Percentiles rank a stretch among this genome's conserved stretches.
Evolutionary conservation across 495 filamentous ascomycete species (phyloP).

Genomic region (Penicillium nucicola): DNA sequence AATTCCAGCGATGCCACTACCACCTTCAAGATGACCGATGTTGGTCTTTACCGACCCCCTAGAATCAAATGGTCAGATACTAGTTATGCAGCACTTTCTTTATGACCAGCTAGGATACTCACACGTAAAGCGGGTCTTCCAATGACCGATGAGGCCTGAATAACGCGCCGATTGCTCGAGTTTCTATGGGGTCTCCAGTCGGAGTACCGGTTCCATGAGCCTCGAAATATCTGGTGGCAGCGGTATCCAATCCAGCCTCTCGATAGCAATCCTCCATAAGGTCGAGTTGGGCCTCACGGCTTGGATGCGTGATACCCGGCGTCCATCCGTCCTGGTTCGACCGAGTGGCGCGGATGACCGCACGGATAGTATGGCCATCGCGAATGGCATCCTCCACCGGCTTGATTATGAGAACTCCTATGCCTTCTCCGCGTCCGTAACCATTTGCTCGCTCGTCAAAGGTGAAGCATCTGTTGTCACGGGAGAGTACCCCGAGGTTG

Average conservation of each 20-base stretch:
- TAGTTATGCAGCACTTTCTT: too few species aligned
- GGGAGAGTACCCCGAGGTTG: constrained; percentile 26
- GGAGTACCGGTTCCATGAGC: constrained; percentile 47
- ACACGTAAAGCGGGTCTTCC: constrained; percentile 15
- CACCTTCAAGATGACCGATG: constrained; percentile 44
- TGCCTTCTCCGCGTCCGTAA: constrained; percentile 43
- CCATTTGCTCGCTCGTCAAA: constrained; percentile 42
- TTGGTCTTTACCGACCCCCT: constrained; percentile 38
- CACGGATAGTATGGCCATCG: constrained; percentile 42
- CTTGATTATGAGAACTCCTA: constrained; percentile 39
- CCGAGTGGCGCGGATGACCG: constrained; percentile 26
- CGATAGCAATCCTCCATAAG: constrained; percentile 41
- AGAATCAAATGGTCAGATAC: too few species aligned
- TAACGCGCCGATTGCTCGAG: constrained; percentile 41
- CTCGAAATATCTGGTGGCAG: constrained; percentile 40
- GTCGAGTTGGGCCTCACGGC: constrained; percentile 25
- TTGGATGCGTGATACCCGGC: constrained; percentile 40
- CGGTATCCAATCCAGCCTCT: constrained; percentile 25
- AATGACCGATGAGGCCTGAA: constrained; percentile 10
- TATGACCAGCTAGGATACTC: too few species aligned
- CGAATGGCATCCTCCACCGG: constrained; percentile 30
- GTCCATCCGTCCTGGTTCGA: constrained; percentile 52
- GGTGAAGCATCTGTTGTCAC: constrained; percentile 29
- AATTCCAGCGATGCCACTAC: constrained; percentile 37
- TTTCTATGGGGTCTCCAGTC: constrained; percentile 49